Conservation (phyloP, 495 filamentous ascomycete genomes). For the Penicillium paradoxum region DNA sequence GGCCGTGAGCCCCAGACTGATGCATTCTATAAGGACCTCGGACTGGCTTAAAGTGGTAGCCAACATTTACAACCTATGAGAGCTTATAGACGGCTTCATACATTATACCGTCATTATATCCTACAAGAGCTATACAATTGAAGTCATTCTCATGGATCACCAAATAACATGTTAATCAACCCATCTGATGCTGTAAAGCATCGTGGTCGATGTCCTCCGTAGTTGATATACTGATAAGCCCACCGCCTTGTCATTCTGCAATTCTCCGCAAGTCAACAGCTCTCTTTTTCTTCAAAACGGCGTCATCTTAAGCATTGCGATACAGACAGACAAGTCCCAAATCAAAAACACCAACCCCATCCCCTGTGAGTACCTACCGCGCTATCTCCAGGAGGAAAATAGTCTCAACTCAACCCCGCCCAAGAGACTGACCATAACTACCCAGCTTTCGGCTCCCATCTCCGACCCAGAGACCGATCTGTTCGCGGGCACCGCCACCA, state of each 20-base stretch:
- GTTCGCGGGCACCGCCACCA: neutral
- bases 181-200: neutral
- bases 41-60: slow-evolving; percentile 30
- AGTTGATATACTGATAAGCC: slow-evolving; percentile 5
- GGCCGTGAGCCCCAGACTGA: slow-evolving; percentile 47
- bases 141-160: neutral
- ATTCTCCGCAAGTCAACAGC: slow-evolving; percentile 1
- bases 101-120: neutral
- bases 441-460: neutral
- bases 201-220: neutral
- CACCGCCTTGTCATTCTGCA: slow-evolving; percentile 4
- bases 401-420: neutral
- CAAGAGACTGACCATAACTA: neutral
- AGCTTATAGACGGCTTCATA: neutral
- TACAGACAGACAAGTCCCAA: neutral
- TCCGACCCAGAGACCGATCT: neutral
- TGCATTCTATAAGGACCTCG: slow-evolving; percentile 51
- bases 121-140: neutral
- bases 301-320: neutral
- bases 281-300: neutral
- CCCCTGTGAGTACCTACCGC: neutral
- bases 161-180: neutral
- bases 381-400: neutral
- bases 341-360: neutral
- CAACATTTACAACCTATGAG: neutral